Evolutionary conservation across 2,329 filamentous ascomycete genomes (phyloP).

Genomic region (Westerdykella sp.): DNA sequence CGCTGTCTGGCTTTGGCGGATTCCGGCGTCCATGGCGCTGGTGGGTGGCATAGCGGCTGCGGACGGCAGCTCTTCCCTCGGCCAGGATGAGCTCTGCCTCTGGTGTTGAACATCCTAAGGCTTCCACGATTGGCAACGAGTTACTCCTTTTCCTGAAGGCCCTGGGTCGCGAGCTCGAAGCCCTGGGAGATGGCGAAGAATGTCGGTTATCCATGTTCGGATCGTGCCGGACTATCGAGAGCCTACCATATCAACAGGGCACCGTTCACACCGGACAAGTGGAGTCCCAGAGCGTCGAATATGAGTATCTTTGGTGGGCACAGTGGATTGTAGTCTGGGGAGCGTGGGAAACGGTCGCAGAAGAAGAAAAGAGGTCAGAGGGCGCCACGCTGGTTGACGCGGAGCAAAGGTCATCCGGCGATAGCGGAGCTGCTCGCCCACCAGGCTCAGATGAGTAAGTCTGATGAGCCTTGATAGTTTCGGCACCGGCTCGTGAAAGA

Average conservation of each 20-base stretch:
- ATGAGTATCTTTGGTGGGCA: constrained; percentile 5
- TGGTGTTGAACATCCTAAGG: constrained; percentile 30
- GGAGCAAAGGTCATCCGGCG: constrained; percentile 19
- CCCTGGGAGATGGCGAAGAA: constrained; percentile 14
- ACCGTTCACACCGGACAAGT: background rate
- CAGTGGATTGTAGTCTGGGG: constrained; percentile 8
- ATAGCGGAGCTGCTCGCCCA: constrained; percentile 12
- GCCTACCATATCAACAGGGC: constrained; percentile 18
- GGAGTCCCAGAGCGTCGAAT: background rate
- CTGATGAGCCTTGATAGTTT: background rate
- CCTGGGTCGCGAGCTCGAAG: constrained; percentile 16
- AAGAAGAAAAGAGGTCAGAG: constrained; percentile 7
- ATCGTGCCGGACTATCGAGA: constrained; percentile 10
- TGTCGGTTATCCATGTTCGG: constrained; percentile 25
- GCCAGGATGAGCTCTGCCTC: constrained; percentile 32
- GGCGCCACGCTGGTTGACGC: constrained; percentile 6
- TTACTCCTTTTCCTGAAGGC: constrained; percentile 31
- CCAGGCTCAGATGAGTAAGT: background rate
- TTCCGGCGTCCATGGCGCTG: constrained; percentile 15
- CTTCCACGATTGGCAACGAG: constrained; percentile 31
- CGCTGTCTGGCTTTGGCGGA: constrained; percentile 14
- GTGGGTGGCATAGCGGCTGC: constrained; percentile 17
- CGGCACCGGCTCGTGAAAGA: background rate
- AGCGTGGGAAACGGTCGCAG: constrained; percentile 2
- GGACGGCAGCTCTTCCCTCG: constrained; percentile 31